Conservation (phyloP, 2,329 filamentous ascomycete genomes). For the Nemania diffusa region DNA sequence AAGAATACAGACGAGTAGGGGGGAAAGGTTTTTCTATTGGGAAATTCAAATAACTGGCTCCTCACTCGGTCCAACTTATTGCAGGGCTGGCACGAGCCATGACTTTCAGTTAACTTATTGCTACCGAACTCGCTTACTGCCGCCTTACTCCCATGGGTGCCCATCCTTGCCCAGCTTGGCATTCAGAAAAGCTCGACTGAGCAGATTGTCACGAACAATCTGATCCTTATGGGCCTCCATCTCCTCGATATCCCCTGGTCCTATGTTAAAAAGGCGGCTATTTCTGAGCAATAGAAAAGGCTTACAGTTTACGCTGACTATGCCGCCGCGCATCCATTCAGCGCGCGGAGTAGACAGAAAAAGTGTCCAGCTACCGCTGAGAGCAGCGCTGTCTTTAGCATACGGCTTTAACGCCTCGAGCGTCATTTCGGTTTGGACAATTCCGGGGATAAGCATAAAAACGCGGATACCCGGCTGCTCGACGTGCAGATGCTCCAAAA, state of each 20-base stretch:
- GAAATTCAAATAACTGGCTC: too few relatives aligned
- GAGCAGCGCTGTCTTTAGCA: conserved; percentile 28
- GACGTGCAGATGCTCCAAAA: conserved; percentile 39
- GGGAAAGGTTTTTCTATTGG: too few relatives aligned
- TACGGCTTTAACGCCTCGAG: conserved; percentile 33
- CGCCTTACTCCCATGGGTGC: conserved; percentile 35
- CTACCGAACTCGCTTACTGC: too few relatives aligned
- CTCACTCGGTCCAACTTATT: too few relatives aligned
- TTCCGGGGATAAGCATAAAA: conserved; percentile 33
- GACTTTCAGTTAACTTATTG: too few relatives aligned
- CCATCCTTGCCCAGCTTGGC: conserved; percentile 40
- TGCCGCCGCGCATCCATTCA: conserved; percentile 39
- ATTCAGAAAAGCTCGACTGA: conserved; percentile 37
- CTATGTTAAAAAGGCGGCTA: conserved; percentile 26
- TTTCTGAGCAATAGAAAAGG: conserved; percentile 18
- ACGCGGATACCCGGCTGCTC: conserved; percentile 33
- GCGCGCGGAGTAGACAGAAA: conserved; percentile 35
- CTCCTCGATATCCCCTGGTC: conserved; percentile 39
- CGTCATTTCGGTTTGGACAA: conserved; percentile 32
- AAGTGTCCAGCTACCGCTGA: conserved; percentile 32
- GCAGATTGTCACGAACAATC: conserved; percentile 36
- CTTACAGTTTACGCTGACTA: conserved; percentile 40
- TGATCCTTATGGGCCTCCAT: conserved; percentile 41
- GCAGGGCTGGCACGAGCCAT: too few relatives aligned
- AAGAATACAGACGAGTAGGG: too few relatives aligned